These are phyloP conservation scores for Viola odorata DNA, from an alignment of 345 rosid species.

Conservation along the genomic window DNA sequence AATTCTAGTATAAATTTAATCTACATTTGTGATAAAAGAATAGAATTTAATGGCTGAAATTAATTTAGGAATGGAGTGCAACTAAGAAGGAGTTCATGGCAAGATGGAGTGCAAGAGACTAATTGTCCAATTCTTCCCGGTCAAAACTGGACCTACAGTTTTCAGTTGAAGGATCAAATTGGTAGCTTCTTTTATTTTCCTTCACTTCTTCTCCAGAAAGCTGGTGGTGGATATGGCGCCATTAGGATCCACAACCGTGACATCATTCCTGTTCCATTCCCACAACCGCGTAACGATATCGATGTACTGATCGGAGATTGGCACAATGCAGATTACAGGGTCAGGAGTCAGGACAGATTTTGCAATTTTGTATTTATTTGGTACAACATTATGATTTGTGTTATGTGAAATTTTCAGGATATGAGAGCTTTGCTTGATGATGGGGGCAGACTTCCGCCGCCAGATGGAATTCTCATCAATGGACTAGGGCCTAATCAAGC, in stretches of 20 bases:
- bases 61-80: slow-evolving; percentile 33
- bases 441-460: slow-evolving; percentile 12
- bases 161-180: slow-evolving; percentile 34
- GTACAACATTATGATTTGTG: not conserved
- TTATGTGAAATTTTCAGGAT: not conserved
- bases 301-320: slow-evolving; percentile 30
- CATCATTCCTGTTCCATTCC: slow-evolving; percentile 19
- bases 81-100: slow-evolving; percentile 36
- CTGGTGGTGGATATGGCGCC: slow-evolving; percentile 34
- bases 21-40: no score
- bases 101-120: slow-evolving; percentile 38
- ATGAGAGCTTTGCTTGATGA: slow-evolving; percentile 20
- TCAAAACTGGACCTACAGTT: slow-evolving; percentile 28
- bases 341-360: not conserved
- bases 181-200: slow-evolving; percentile 41
- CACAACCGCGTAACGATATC: slow-evolving; percentile 19
- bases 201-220: slow-evolving; percentile 30
- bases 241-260: slow-evolving; percentile 18
- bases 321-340: slow-evolving; percentile 21
- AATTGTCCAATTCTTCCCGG: slow-evolving; percentile 31
- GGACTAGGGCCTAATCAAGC: slow-evolving; percentile 20
- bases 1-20: no score
- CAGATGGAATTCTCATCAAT: slow-evolving; percentile 29
- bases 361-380: no score
- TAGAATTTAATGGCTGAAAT: no score